phyloP scores from a whole-genome alignment of 2,329 filamentous ascomycete genomes.

The Cryphonectria parasitica region DNA sequence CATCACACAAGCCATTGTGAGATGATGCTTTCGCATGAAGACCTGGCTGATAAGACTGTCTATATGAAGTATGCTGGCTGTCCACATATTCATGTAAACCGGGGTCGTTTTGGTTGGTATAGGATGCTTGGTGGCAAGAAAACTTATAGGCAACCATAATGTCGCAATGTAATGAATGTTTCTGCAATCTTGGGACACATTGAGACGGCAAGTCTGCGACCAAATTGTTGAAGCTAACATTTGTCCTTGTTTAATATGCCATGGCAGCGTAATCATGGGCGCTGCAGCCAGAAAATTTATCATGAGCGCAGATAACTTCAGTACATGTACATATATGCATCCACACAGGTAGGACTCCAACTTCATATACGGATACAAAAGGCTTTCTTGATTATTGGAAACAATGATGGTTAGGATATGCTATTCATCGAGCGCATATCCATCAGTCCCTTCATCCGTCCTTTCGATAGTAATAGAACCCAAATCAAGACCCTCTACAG shows the following conservation, averaged over 20 bases:
- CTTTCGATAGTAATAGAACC: slow-evolving; percentile 13
- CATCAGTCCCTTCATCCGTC: slow-evolving; percentile 30
- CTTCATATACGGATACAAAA: too few relatives aligned
- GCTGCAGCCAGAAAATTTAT: too few relatives aligned
- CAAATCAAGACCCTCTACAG: slow-evolving; percentile 24
- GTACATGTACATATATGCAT: too few relatives aligned
- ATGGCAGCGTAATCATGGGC: neutral
- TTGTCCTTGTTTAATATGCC: neutral
- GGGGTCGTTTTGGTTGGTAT: neutral
- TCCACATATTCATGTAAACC: neutral
- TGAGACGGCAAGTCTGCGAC: too few relatives aligned
- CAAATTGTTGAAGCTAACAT: neutral
- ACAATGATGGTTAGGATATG: too few relatives aligned
- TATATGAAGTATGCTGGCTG: neutral
- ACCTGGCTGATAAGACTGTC: neutral
- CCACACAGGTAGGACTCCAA: too few relatives aligned
- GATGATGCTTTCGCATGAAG: neutral
- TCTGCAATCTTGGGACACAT: too few relatives aligned
- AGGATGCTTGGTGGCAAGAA: neutral
- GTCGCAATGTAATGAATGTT: neutral
- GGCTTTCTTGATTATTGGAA: too few relatives aligned
- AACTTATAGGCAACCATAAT: neutral
- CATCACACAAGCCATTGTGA: neutral
- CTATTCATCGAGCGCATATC: slow-evolving; percentile 18
- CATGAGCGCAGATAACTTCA: too few relatives aligned